Conservation (phyloP, 306 rosid genomes). For the Pachyrhizus erosus region DNA sequence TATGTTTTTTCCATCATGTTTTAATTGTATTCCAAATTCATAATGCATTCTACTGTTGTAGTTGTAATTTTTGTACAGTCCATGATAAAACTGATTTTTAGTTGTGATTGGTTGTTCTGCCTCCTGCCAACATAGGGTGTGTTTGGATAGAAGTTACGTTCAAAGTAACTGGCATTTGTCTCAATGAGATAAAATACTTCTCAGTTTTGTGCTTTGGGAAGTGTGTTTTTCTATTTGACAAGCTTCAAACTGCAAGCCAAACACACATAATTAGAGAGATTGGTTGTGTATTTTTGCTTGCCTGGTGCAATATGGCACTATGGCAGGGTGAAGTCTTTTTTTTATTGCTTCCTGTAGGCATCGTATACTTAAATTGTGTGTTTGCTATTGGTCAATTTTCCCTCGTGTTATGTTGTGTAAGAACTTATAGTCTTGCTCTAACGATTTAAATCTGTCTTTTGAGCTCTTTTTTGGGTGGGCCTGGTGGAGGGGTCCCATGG, state of each 20-base stretch:
- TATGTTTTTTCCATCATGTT: not conserved
- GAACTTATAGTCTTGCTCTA: not conserved
- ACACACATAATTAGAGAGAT: not conserved
- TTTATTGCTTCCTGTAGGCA: not conserved
- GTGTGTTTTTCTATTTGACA: no score
- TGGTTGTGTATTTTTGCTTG: slow-evolving; percentile 14
- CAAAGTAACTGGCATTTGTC: no score
- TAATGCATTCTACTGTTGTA: not conserved
- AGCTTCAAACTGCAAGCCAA: no score
- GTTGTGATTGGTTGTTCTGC: not conserved
- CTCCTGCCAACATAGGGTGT: not conserved
- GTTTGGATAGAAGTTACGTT: no score
- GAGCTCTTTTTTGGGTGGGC: not conserved
- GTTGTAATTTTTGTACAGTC: not conserved
- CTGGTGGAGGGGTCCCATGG: not conserved
- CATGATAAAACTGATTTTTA: not conserved
- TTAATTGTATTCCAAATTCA: not conserved
- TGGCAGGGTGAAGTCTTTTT: slow-evolving; percentile 13
- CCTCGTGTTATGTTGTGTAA: not conserved
- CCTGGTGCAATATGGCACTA: not conserved
- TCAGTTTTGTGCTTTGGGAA: no score
- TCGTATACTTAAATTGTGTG: no score
- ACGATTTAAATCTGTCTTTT: not conserved
- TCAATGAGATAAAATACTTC: no score
- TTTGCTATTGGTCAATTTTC: not conserved